Percentiles rank a stretch among this genome's conserved stretches.
phyloP scores from a whole-genome alignment of 441 rosid species.

The Flueggea neowawraea region DNA sequence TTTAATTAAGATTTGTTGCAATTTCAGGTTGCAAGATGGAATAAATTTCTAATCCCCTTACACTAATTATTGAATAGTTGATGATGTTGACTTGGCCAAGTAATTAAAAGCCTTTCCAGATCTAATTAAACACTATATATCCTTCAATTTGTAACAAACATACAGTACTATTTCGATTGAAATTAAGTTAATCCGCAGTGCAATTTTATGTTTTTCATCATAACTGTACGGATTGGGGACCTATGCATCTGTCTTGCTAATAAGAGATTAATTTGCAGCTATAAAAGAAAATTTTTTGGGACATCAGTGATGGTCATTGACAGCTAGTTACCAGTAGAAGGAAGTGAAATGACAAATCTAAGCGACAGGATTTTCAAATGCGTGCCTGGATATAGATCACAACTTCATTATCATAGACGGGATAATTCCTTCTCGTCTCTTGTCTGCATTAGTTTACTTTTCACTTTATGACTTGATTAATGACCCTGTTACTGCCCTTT shows the following conservation, averaged over 20 bases:
- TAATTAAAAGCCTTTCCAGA: too few relatives aligned
- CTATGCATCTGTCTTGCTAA: too few relatives aligned
- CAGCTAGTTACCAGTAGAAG: constrained; percentile 7
- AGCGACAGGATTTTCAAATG: constrained; percentile 5
- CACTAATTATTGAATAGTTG: neutral
- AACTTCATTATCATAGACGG: neutral
- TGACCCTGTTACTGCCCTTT: too few relatives aligned
- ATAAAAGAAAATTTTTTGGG: neutral
- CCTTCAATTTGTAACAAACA: too few relatives aligned
- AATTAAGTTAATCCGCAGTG: too few relatives aligned
- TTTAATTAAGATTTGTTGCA: constrained; percentile 12
- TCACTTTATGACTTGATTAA: neutral
- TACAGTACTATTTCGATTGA: too few relatives aligned
- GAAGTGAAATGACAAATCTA: constrained; percentile 13
- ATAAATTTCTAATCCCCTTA: constrained; percentile 5
- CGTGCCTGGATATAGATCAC: constrained; percentile 8
- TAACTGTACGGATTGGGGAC: too few relatives aligned
- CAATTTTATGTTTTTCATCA: too few relatives aligned
- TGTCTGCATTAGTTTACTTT: constrained; percentile 13
- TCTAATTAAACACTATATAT: too few relatives aligned
- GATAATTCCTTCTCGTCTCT: neutral
- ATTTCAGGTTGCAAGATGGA: constrained; percentile 14
- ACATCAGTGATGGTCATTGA: constrained; percentile 5
- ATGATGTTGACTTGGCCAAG: too few relatives aligned
- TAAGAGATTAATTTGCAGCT: neutral